Evolutionary conservation across 225 moss, liverwort and hornwort species (phyloP).

Genomic region (Pseudoscleropodium purum): DNA sequence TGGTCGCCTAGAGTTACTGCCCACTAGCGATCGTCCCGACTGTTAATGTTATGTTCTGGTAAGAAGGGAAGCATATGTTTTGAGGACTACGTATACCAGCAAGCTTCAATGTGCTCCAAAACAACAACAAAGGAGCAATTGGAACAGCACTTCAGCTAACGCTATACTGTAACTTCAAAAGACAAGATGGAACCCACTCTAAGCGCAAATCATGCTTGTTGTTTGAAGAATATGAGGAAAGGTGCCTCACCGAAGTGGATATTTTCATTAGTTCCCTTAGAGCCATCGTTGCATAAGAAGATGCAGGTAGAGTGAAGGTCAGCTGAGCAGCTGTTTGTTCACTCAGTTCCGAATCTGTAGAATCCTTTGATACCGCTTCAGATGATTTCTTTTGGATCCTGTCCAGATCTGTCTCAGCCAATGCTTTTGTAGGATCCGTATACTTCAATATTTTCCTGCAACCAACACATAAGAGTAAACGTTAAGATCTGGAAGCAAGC

Average conservation of each 20-base stretch:
- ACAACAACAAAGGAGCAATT: not conserved
- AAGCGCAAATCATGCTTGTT: not conserved
- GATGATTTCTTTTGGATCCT: slow-evolving; percentile 6
- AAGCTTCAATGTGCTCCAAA: not conserved
- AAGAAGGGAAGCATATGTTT: not conserved
- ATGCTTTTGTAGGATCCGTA: slow-evolving; percentile 58
- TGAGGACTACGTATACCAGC: not conserved
- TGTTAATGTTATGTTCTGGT: not conserved
- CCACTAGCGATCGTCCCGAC: not conserved
- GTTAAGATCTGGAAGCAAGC: not conserved
- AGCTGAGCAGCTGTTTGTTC: slow-evolving; percentile 67
- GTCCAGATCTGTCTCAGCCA: slow-evolving; percentile 82
- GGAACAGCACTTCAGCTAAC: not conserved
- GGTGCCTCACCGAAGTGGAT: slow-evolving; percentile 75
- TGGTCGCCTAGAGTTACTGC: not conserved
- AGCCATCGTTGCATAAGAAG: slow-evolving; percentile 96
- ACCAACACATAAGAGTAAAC: not conserved
- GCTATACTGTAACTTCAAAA: not conserved
- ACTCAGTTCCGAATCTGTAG: not conserved
- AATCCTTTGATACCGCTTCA: slow-evolving; percentile 8
- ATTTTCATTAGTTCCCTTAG: slow-evolving; percentile 95
- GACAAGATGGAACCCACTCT: not conserved
- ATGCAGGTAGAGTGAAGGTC: slow-evolving; percentile 71
- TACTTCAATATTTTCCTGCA: slow-evolving; percentile 79
- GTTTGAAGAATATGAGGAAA: not conserved